These are phyloP conservation scores for Forsythia suspensa DNA, from an alignment of 257 asterid species.

Conservation along the genomic window DNA sequence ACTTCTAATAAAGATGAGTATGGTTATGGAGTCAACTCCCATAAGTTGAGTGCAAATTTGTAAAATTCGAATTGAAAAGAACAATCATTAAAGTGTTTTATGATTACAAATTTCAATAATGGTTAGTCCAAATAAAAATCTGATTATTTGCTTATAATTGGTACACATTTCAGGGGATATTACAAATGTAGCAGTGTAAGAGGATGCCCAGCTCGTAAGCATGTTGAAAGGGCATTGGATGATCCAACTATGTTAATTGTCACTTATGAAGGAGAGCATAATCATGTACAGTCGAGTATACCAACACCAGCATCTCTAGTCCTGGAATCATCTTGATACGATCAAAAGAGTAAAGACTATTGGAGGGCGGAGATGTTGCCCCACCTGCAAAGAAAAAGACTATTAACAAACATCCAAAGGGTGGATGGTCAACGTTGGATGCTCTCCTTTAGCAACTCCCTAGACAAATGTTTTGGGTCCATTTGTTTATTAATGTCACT, in stretches of 20 bases:
- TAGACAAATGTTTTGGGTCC: background rate
- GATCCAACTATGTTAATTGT: slow-evolving; percentile 80
- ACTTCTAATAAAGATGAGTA: no score
- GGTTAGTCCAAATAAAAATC: background rate
- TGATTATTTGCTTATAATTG: background rate
- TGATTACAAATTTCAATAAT: no score
- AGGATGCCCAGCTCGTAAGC: slow-evolving; percentile 94
- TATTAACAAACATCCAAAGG: background rate
- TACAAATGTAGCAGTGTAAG: slow-evolving; percentile 87
- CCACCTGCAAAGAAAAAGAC: background rate
- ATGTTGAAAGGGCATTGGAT: slow-evolving; percentile 84
- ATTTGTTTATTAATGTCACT: background rate
- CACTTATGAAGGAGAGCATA: slow-evolving; percentile 92
- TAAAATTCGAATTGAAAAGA: no score
- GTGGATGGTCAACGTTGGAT: background rate
- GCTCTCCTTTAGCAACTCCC: background rate
- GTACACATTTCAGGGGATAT: slow-evolving; percentile 61
- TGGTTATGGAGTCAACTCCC: no score
- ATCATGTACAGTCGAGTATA: slow-evolving; percentile 40
- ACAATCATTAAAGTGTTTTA: no score
- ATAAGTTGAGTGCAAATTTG: no score
- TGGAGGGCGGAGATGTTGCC: background rate
- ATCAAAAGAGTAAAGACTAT: background rate
- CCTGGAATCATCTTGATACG: slow-evolving; percentile 33
- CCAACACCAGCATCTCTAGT: slow-evolving; percentile 33